These are phyloP conservation scores for Nigrograna mackinnonii DNA, from an alignment of 2,329 filamentous ascomycete species.

Conservation along the genomic window DNA sequence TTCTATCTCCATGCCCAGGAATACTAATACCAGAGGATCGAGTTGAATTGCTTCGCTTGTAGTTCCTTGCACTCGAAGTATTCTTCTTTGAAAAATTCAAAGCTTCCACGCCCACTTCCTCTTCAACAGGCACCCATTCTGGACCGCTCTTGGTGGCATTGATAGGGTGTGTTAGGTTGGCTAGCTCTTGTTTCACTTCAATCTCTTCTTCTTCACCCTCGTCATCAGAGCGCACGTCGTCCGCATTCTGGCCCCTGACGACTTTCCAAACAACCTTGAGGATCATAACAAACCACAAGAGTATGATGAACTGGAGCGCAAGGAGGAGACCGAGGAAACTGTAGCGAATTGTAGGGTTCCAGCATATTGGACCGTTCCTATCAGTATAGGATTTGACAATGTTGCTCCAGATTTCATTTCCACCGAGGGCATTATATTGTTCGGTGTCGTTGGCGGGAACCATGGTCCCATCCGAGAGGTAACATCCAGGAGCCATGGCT, in stretches of 20 bases:
- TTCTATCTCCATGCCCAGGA: conserved; percentile 73
- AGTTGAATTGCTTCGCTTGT: conserved; percentile 57
- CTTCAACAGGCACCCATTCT: conserved; percentile 59
- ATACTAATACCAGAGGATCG: conserved; percentile 60
- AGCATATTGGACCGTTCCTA: conserved; percentile 76
- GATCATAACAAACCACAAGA: conserved; percentile 92
- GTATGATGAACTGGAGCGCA: conserved; percentile 75
- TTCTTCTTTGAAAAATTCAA: conserved; percentile 63
- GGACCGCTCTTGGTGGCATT: conserved; percentile 30
- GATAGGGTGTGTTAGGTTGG: conserved; percentile 20
- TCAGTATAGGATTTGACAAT: conserved; percentile 75
- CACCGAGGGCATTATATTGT: conserved; percentile 41
- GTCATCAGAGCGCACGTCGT: conserved; percentile 86
- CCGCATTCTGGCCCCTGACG: conserved; percentile 73
- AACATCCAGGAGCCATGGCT: conserved; percentile 72
- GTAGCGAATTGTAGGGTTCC: conserved; percentile 73
- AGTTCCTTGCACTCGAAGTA: conserved; percentile 37
- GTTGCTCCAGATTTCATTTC: conserved; percentile 54
- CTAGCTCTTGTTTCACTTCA: conserved; percentile 33
- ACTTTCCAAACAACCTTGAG: conserved; percentile 80
- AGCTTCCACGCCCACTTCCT: conserved; percentile 75
- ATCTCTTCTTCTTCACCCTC: conserved; percentile 70
- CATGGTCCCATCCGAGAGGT: conserved; percentile 58
- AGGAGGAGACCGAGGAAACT: conserved; percentile 78
- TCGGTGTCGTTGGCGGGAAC: conserved; percentile 59